Conservation (phyloP, 495 filamentous ascomycete genomes). For the Choiromyces venosus region DNA sequence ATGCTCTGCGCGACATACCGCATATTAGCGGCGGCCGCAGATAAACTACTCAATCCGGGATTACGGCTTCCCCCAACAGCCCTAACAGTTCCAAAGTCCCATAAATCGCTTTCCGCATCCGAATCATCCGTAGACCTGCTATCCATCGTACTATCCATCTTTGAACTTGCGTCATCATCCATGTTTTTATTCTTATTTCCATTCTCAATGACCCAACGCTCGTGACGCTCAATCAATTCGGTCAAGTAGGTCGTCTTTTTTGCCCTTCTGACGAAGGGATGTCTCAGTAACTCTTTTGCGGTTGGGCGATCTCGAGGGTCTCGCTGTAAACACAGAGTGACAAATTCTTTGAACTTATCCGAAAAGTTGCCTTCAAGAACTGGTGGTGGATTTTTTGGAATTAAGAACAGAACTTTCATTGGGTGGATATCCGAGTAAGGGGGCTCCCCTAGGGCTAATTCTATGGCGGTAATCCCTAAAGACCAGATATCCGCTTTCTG, state of each 20-base stretch:
- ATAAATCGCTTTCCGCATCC: conserved; percentile 68
- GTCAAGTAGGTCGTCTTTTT: conserved; percentile 74
- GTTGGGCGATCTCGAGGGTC: conserved; percentile 77
- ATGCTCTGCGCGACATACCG: conserved; percentile 38
- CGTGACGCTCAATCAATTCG: conserved; percentile 70
- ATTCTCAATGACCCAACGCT: conserved; percentile 42
- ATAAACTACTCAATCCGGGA: conserved; percentile 36
- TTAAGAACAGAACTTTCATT: conserved; percentile 98
- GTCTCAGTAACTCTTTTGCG: conserved; percentile 82
- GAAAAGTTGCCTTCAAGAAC: conserved; percentile 76
- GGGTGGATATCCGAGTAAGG: conserved; percentile 87
- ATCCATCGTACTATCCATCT: conserved; percentile 46
- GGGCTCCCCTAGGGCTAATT: conserved; percentile 87
- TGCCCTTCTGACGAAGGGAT: conserved; percentile 83
- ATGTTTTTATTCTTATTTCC: conserved; percentile 72
- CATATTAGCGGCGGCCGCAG: conserved; percentile 38
- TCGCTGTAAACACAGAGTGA: conserved; percentile 81
- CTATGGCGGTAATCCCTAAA: conserved; percentile 90
- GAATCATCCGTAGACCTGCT: conserved; percentile 63
- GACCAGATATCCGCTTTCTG: conserved; percentile 99
- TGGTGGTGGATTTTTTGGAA: conserved; percentile 85
- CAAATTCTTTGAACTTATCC: conserved; percentile 91
- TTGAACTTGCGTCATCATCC: conserved; percentile 53
- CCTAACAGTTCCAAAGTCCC: conserved; percentile 97
- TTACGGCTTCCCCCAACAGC: conserved; percentile 45